A percentile compares a stretch with the other conserved stretches of the same genome.
Evolutionary conservation across 345 rosid species (phyloP).

Genomic region (Firmiana major): DNA sequence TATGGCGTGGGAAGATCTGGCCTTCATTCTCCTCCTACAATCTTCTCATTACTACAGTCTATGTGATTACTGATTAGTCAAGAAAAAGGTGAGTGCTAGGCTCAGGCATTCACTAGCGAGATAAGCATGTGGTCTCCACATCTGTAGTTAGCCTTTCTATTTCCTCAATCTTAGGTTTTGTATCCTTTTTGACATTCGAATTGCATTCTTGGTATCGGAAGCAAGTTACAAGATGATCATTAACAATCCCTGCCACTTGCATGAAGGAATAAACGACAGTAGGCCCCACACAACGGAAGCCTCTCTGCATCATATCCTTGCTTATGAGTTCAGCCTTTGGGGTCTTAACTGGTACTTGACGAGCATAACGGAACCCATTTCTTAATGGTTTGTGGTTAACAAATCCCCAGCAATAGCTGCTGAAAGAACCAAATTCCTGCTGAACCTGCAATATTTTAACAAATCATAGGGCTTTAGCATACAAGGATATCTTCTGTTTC

Average conservation of each 20-base stretch:
- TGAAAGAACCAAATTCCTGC: slow-evolving; percentile 79
- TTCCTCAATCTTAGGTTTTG: slow-evolving; percentile 26
- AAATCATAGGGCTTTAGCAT: neutral
- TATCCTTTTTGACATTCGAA: slow-evolving; percentile 23
- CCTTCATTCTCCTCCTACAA: slow-evolving; percentile 13
- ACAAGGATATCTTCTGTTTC: neutral
- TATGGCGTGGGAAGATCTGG: slow-evolving; percentile 7
- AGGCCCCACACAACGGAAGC: slow-evolving; percentile 92
- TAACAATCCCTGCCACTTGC: slow-evolving; percentile 77
- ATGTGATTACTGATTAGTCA: slow-evolving; percentile 20
- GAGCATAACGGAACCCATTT: slow-evolving; percentile 65
- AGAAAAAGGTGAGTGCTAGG: slow-evolving; percentile 6
- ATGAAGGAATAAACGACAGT: slow-evolving; percentile 79
- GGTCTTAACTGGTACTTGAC: slow-evolving; percentile 81
- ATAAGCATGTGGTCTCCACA: slow-evolving; percentile 25
- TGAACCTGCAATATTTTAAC: slow-evolving; percentile 54
- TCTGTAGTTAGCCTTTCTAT: slow-evolving; percentile 20
- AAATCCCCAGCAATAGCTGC: slow-evolving; percentile 76
- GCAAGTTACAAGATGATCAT: slow-evolving; percentile 75
- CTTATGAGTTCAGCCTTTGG: slow-evolving; percentile 85
- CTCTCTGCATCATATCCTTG: slow-evolving; percentile 91
- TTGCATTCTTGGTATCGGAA: slow-evolving; percentile 65
- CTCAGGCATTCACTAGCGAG: slow-evolving; percentile 18
- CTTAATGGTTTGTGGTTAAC: slow-evolving; percentile 57
- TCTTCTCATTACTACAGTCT: slow-evolving; percentile 11